Percentiles rank a stretch among this genome's conserved stretches.
phyloP scores from a whole-genome alignment of 306 rosid genomes.

The Casuarina equisetifolia region DNA sequence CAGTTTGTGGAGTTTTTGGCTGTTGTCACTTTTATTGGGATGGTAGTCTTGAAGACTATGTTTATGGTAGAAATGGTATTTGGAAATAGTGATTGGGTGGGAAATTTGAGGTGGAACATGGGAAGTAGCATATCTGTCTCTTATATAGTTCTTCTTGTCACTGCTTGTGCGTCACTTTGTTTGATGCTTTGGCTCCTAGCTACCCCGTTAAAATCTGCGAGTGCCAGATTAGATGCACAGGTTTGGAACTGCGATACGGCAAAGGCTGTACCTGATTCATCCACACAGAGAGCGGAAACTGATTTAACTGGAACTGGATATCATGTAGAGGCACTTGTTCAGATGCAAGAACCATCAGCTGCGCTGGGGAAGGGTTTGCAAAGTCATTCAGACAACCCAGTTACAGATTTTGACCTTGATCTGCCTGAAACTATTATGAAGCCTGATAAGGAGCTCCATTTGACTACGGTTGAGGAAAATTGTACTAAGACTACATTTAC shows the following conservation, averaged over 20 bases:
- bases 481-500: conserved; percentile 37
- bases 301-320: conserved; percentile 41
- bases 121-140: conserved; percentile 61
- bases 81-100: conserved; percentile 89
- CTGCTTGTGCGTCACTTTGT: conserved; percentile 59
- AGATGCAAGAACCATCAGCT: conserved; percentile 39
- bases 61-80: conserved; percentile 85
- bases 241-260: conserved; percentile 51
- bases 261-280: conserved; percentile 32
- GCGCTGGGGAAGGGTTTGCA: conserved; percentile 35
- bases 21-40: conserved; percentile 61
- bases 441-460: conserved; percentile 47
- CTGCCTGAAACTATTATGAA: conserved; percentile 57
- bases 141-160: conserved; percentile 48
- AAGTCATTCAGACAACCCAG: conserved; percentile 42
- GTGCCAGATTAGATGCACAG: conserved; percentile 50
- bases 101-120: conserved; percentile 64
- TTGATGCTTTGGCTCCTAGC: conserved; percentile 85
- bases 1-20: conserved; percentile 71
- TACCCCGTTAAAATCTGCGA: conserved; percentile 81
- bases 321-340: conserved; percentile 41
- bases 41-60: conserved; percentile 74
- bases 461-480: conserved; percentile 43
- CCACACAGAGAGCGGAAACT: conserved; percentile 29
- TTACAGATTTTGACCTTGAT: conserved; percentile 36